Conservation (phyloP, 352 stramenopile genomes). For the Phytophthora pseudosyringae region DNA sequence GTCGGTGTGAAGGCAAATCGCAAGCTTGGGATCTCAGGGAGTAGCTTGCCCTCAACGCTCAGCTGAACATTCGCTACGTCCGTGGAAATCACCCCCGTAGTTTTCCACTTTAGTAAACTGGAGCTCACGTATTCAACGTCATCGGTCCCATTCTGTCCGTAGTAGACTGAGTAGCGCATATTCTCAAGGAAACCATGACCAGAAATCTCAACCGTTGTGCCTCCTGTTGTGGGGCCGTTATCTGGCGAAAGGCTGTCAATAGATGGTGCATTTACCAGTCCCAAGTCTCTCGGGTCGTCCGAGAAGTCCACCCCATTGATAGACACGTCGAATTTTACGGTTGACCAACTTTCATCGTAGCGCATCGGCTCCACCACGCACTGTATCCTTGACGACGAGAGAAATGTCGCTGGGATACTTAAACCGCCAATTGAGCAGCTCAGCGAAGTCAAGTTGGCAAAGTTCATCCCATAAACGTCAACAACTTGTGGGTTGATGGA, state of each 20-base stretch:
- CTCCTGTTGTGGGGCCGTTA: conserved; percentile 32
- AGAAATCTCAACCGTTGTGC: conserved; percentile 29
- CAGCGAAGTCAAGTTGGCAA: conserved; percentile 32
- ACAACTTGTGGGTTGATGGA: conserved; percentile 24
- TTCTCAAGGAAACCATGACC: conserved; percentile 34
- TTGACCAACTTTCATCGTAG: conserved; percentile 3
- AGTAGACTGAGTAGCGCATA: conserved; percentile 24
- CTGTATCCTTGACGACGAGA: conserved; percentile 39
- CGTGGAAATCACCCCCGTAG: conserved; percentile 1
- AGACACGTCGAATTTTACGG: conserved; percentile 32
- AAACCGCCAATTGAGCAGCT: conserved; percentile 27
- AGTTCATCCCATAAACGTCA: conserved; percentile 41
- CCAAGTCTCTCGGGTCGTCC: not conserved
- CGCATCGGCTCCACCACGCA: conserved; percentile 30
- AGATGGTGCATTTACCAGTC: conserved; percentile 18
- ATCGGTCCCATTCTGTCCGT: conserved; percentile 3
- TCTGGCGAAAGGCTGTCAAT: conserved; percentile 18
- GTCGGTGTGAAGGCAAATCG: conserved; percentile 31
- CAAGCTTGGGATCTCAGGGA: conserved; percentile 16
- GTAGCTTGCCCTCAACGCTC: conserved; percentile 10
- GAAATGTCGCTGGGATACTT: conserved; percentile 10
- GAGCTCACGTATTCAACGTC: conserved; percentile 24
- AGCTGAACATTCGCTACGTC: conserved; percentile 6
- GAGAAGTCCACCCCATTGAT: conserved; percentile 45
- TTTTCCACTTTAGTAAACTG: conserved; percentile 34